Evolutionary conservation across 192 early-diverging fungal genomes (phyloP).

Genomic region (Umbelopsis sp.): DNA sequence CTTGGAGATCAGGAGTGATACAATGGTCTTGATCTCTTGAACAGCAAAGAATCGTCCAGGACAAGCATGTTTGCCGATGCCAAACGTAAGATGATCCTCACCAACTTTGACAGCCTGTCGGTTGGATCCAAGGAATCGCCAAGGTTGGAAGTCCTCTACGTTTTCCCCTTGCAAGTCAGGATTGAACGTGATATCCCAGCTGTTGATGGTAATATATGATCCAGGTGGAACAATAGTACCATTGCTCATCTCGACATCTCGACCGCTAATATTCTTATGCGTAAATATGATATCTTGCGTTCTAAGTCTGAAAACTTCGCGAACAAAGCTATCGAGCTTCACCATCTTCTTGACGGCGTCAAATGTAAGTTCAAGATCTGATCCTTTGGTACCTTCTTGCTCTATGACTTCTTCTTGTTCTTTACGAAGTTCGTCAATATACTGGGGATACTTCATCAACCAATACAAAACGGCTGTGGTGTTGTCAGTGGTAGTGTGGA

Average conservation of each 20-base stretch:
- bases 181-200: conserved; percentile 1
- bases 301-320: conserved; percentile 41
- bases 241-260: conserved; percentile 30
- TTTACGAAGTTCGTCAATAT: conserved; percentile 30
- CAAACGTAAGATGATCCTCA: conserved; percentile 39
- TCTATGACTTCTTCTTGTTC: conserved; percentile 41
- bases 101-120: conserved; percentile 37
- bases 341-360: conserved; percentile 40
- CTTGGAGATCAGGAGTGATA: conserved; percentile 33
- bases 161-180: conserved; percentile 31
- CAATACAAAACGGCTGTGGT: conserved; percentile 36
- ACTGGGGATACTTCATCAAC: conserved; percentile 32
- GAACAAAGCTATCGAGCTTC: conserved; percentile 44
- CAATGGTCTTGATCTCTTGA: conserved; percentile 45
- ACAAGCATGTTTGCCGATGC: conserved; percentile 48
- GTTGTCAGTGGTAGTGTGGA: conserved; percentile 39
- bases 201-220: conserved; percentile 21
- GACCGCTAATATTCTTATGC: conserved; percentile 27
- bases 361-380: conserved; percentile 26
- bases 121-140: conserved; percentile 42
- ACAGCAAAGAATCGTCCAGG: conserved; percentile 50
- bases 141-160: conserved; percentile 41
- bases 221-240: conserved; percentile 37
- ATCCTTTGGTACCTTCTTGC: conserved; percentile 31
- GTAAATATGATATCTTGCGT: conserved; percentile 24